Conservation (phyloP, 495 filamentous ascomycete genomes). For the Geopyxis carbonaria region DNA sequence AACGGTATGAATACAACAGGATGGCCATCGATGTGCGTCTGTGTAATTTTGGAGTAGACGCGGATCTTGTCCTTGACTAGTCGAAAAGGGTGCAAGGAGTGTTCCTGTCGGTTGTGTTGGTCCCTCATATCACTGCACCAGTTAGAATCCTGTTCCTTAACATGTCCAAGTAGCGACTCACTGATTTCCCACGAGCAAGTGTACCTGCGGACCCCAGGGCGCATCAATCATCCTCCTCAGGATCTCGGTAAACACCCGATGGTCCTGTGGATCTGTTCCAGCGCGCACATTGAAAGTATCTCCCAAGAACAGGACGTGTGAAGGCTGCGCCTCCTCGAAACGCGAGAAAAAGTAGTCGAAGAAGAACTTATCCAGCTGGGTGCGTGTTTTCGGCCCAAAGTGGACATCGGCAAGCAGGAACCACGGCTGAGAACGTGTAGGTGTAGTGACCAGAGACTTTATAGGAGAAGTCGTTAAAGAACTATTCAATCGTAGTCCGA, state of each 20-base stretch:
- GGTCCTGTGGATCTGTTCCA: slow-evolving; percentile 3
- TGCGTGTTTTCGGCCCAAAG: neutral
- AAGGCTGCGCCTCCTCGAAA: neutral
- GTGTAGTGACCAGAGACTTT: no score
- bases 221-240: neutral
- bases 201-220: slow-evolving; percentile 2
- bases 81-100: slow-evolving; percentile 3
- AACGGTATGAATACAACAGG: slow-evolving; percentile 1
- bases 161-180: slow-evolving; percentile 2
- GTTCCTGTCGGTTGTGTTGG: slow-evolving; percentile 3
- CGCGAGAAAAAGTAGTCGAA: slow-evolving; percentile 1
- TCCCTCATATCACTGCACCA: slow-evolving; percentile 5
- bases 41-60: slow-evolving; percentile 2
- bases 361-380: slow-evolving; percentile 3
- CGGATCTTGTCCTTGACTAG: neutral
- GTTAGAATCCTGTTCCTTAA: neutral
- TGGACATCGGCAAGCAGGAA: slow-evolving; percentile 5
- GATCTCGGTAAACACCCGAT: slow-evolving; percentile 3
- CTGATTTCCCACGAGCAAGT: slow-evolving; percentile 7
- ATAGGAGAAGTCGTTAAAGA: no score
- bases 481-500: no score
- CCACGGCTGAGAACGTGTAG: no score
- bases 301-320: slow-evolving; percentile 3
- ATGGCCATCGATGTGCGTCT: neutral
- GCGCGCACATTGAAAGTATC: slow-evolving; percentile 2